Evolutionary conservation across 2,329 filamentous ascomycete genomes (phyloP).

Genomic region (Verticillium albo-atrum): DNA sequence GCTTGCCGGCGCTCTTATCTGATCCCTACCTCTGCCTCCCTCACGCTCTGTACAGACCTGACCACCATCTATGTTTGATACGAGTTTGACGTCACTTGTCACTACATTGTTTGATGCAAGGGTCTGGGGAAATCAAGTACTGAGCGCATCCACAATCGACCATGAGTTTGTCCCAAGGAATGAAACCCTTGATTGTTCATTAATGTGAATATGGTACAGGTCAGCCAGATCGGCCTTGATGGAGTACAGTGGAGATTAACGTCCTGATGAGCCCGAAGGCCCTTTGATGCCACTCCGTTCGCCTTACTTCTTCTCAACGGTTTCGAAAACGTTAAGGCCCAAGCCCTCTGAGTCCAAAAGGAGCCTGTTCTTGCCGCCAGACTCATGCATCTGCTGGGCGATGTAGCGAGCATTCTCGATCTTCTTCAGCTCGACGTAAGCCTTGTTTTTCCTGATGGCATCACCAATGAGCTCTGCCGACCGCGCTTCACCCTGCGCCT

Average conservation of each 20-base stretch:
- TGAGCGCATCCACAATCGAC: background rate
- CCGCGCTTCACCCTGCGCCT: conserved; percentile 96
- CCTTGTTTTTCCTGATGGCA: conserved; percentile 98
- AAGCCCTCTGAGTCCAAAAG: conserved; percentile 89
- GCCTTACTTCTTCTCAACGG: conserved; percentile 41
- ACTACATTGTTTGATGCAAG: background rate
- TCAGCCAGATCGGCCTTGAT: background rate
- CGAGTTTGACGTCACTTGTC: too few species aligned
- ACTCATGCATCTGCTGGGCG: conserved; percentile 81
- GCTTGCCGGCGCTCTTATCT: too few species aligned
- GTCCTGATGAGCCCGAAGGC: conserved; percentile 1
- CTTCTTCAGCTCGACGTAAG: conserved; percentile 94
- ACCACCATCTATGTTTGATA: too few species aligned
- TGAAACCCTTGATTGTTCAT: background rate
- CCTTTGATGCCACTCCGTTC: background rate
- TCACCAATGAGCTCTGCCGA: conserved; percentile 98
- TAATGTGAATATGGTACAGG: background rate
- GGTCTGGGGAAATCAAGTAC: background rate
- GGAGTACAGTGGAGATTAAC: conserved; percentile 44
- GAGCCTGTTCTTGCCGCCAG: conserved; percentile 84
- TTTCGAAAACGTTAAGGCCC: conserved; percentile 78
- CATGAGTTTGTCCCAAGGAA: background rate
- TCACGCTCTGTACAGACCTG: too few species aligned
- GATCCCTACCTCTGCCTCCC: too few species aligned
- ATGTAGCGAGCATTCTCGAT: conserved; percentile 94